phyloP scores from a whole-genome alignment of 495 filamentous ascomycete genomes.

The Penicilliopsis zonata region DNA sequence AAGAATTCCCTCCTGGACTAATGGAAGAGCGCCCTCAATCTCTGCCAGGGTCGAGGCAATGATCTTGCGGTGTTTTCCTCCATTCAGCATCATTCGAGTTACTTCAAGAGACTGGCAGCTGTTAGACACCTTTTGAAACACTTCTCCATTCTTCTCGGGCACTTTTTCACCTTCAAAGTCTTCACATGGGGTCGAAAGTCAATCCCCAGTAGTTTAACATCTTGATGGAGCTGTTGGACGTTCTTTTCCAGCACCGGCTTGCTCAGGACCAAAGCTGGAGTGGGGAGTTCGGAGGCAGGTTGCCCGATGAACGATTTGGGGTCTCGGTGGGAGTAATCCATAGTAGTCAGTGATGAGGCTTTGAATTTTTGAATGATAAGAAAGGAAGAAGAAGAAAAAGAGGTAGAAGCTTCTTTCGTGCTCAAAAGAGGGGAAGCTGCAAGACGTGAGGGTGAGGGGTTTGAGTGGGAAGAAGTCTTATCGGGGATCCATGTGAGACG shows the following conservation, averaged over 20 bases:
- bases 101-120: conserved; percentile 19
- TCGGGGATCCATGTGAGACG: no score
- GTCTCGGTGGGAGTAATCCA: conserved; percentile 16
- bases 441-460: no score
- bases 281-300: conserved; percentile 15
- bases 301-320: conserved; percentile 18
- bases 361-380: background rate
- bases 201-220: conserved; percentile 20
- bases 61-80: conserved; percentile 17
- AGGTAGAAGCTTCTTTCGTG: no score
- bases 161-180: conserved; percentile 19
- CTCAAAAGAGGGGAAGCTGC: background rate
- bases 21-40: conserved; percentile 16
- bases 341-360: conserved; percentile 1
- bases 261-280: conserved; percentile 19
- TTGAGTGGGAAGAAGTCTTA: no score
- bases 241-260: conserved; percentile 19
- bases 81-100: conserved; percentile 21
- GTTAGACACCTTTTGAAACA: no score
- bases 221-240: conserved; percentile 13
- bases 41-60: conserved; percentile 21
- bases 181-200: conserved; percentile 24
- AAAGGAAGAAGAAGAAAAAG: no score
- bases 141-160: background rate
- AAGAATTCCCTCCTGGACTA: conserved; percentile 19